Evolutionary conservation across 73 alveolate genomes (phyloP), one percentile per base, ranked within the genome.

Genomic region (Paramecium bursaria): DNA sequence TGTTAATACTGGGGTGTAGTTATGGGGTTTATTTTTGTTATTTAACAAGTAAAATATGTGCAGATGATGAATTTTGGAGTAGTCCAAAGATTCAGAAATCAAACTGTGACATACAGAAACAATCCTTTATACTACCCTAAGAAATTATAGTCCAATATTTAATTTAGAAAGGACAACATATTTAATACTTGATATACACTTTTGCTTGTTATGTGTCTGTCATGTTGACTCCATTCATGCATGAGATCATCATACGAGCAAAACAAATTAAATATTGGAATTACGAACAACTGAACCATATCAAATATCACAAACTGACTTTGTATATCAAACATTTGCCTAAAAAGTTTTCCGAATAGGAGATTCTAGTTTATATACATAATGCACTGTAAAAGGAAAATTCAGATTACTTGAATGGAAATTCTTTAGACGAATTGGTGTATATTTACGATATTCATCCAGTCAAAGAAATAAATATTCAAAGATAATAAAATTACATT

Each of bases 361-460:
- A 67, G 44, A 13, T 67, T 6, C 44, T 25, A 42, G 11, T 35
- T 14, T 67, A 67, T 42, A 67, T 67, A 0, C 48, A 33, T 17
- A 67, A 17, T 67, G 82, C 82, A 0, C 21, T 67, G 15, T 15
- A 44, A 3, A 31, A 47, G 17, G 19, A 39, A 14, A 21, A 67
- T 17, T 39, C 11, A 11, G 49, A 67, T 10, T 19, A 67, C 22
- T 15, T 15, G 44, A 42, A 15, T 39, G 55, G 23, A 7, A 33
- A 42, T 30, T 67, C 21, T 67, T 39, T 67, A 19, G 82, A 67
- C 33, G 82, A 67, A 13, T 25, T 67, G 17, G 82, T 67, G 9
- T 67, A 67, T 42, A 67, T 67, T 19, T 67, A 67, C 21, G 82
- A 67, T 44, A 67, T 27, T 1, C 82, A 67, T 67, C 82, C 82